A percentile compares a stretch with the other conserved stretches of the same genome.
phyloP scores from a whole-genome alignment of 257 asterid species.

The Leptodermis oblonga region DNA sequence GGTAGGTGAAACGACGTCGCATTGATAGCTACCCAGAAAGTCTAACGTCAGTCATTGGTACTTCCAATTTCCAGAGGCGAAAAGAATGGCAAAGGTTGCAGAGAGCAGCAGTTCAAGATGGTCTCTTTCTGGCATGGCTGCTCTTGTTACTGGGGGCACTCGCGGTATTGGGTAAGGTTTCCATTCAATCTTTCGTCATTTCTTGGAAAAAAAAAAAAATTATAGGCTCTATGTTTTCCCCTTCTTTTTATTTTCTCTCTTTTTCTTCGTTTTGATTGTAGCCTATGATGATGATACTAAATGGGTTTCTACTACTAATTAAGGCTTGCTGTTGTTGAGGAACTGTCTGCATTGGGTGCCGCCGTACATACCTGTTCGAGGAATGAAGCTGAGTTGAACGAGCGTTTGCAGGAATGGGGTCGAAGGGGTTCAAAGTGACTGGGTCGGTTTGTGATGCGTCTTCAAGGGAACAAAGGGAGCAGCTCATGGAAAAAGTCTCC shows the following conservation, averaged over 20 bases:
- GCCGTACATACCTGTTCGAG: constrained; percentile 78
- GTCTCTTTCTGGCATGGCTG: constrained; percentile 79
- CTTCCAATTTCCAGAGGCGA: background rate
- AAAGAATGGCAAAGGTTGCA: constrained; percentile 37
- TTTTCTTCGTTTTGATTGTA: background rate
- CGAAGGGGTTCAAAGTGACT: constrained; percentile 61
- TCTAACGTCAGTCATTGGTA: background rate
- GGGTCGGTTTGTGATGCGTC: constrained; percentile 89
- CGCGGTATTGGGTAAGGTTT: constrained; percentile 79
- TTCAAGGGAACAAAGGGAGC: constrained; percentile 61
- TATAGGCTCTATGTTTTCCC: background rate
- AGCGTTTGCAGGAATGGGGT: constrained; percentile 69
- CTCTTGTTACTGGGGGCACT: constrained; percentile 94
- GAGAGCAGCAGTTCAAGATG: constrained; percentile 56
- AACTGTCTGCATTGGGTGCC: constrained; percentile 81
- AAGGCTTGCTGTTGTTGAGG: constrained; percentile 79
- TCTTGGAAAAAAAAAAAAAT: background rate
- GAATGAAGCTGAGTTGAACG: constrained; percentile 64
- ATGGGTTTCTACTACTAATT: background rate
- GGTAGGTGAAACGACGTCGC: no score
- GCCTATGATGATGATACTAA: background rate
- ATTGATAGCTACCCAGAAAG: background rate
- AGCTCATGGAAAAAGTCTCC: constrained; percentile 67
- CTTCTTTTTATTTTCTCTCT: background rate
- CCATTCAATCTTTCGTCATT: background rate